phyloP scores from a whole-genome alignment of 2,329 filamentous ascomycete species.

The Diplodia corticola region DNA sequence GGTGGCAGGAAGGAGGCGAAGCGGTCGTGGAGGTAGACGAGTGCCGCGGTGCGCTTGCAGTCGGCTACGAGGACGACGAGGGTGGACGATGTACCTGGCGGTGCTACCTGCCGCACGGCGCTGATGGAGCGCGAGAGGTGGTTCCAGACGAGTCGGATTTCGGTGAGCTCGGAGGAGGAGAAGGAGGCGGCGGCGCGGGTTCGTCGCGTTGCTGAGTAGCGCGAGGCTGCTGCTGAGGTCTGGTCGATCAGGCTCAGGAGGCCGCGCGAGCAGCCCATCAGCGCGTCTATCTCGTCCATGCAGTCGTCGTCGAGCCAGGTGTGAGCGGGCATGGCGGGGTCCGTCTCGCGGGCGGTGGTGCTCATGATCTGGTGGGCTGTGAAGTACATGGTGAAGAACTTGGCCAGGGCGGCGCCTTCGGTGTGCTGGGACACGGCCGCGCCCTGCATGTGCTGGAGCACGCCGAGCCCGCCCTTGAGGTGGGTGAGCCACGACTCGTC shows the following conservation, averaged over 20 bases:
- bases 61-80: conserved; percentile 33
- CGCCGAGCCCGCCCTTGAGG: conserved; percentile 32
- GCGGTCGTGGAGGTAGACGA: conserved; percentile 34
- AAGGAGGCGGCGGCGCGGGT: background rate
- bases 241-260: conserved; percentile 33
- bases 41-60: conserved; percentile 32
- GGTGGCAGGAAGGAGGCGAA: conserved; percentile 13
- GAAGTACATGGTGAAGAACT: conserved; percentile 36
- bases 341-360: conserved; percentile 26
- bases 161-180: background rate
- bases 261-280: conserved; percentile 37
- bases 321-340: conserved; percentile 16
- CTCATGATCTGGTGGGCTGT: conserved; percentile 39
- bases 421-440: conserved; percentile 4
- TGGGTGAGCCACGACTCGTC: conserved; percentile 36
- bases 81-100: conserved; percentile 25
- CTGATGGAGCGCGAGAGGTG: background rate
- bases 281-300: conserved; percentile 34
- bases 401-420: conserved; percentile 28
- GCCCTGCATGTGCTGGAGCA: conserved; percentile 27
- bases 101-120: background rate
- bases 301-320: conserved; percentile 30
- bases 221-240: conserved; percentile 25
- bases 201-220: background rate
- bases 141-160: background rate